Conservation (phyloP, 768 basidiomycete genomes). For the Boletus fagicola region DNA sequence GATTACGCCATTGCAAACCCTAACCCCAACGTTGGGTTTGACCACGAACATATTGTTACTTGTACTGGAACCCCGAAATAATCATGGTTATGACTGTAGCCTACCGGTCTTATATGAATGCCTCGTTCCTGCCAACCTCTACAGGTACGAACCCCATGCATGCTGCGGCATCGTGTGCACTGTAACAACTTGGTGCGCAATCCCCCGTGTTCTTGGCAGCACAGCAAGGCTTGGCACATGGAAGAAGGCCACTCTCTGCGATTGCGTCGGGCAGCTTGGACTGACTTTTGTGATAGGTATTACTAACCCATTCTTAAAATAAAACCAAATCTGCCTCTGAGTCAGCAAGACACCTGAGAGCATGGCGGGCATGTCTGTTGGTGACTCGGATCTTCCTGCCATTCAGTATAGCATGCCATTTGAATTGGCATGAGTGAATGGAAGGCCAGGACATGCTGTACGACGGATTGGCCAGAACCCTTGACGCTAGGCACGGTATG, state of each 20-base stretch:
- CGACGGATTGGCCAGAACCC: not conserved
- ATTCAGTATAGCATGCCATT: slow-evolving; percentile 1
- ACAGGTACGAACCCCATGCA: not conserved
- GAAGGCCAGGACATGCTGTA: slow-evolving; percentile 8
- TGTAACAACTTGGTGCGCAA: too few relatives aligned
- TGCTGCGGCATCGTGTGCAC: not conserved
- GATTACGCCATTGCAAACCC: slow-evolving; percentile 10
- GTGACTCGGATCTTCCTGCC: not conserved
- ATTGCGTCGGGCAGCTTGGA: not conserved
- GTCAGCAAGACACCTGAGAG: not conserved
- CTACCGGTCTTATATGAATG: not conserved
- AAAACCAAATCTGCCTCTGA: not conserved
- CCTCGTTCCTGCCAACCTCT: slow-evolving; percentile 2
- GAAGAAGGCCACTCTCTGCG: not conserved
- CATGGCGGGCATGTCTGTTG: not conserved
- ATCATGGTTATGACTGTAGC: too few relatives aligned
- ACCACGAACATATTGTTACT: not conserved
- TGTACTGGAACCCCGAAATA: too few relatives aligned
- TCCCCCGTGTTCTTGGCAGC: not conserved
- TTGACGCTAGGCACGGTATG: not conserved
- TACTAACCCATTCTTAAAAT: not conserved
- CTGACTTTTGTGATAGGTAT: not conserved
- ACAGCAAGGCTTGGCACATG: slow-evolving; percentile 5
- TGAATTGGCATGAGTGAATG: slow-evolving; percentile 15
- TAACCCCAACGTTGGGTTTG: slow-evolving; percentile 27